Base-by-base conservation (phyloP, 1,284 basidiomycete species). In the Trichosporon sp. region DNA sequence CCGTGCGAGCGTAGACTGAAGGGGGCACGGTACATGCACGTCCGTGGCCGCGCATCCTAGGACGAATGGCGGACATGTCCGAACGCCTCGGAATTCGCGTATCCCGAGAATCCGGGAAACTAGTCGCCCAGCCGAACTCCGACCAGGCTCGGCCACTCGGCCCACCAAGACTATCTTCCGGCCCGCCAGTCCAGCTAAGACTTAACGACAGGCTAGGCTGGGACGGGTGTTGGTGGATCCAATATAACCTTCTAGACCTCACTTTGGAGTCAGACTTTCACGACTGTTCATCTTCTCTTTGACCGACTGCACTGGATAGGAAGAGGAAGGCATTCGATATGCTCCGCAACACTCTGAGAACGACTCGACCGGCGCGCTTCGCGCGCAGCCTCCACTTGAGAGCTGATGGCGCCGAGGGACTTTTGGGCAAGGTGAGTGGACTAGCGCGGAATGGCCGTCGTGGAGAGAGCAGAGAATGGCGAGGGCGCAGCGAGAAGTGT, bases 301-400 rank as follows among this genome's bases (percentile, higher is more conserved):
- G 26, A 26, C 26, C 26, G 26, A 26, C 26, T 26, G 26, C 26
- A 26, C 26, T 26, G 26, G 26, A 26, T 26, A 26, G 26, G 26
- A 26, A 26, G 26, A 26, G 26, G 26, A 26, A 26, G 26, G 26
- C 26, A 26, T 26, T 26, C 26, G 26, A 26, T 40, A 70, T 70
- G 69, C 64, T 70, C 40, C 69, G 69, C 69, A 66, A 70, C 65
- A 38, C 64, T n/a, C 56, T 65, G 21, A 46, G 63, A 16, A 37
- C 59, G 31, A 69, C 68, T 14, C 56, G 56, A 26, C 65, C 65
- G 56, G n/a, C 66, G 56, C 65, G 69, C 2, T 14, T 26, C 19
- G 64, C 64, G 10, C 37, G 64, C 19, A 10, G 16, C 2, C 64
- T 65, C 6, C 64, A 65, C 11, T n/a, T 65, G 35, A 21, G 38